Evolutionary conservation across 257 asterid species (phyloP).

Genomic region (Ehretia macrophylla): DNA sequence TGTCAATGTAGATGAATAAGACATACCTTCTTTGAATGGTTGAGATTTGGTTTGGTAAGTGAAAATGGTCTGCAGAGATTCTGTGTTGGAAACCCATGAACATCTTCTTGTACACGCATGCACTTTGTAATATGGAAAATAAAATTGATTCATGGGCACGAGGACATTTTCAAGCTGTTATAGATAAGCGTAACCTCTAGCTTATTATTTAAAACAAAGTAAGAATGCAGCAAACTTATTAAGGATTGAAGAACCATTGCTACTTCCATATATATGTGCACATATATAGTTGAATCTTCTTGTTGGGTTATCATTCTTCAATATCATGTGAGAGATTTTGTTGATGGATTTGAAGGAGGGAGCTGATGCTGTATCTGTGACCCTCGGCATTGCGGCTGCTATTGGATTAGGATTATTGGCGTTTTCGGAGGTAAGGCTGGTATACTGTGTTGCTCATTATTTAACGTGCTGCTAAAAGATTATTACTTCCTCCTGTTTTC

Average conservation of each 20-base stretch:
- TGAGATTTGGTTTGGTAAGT: too few species aligned
- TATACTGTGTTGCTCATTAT: neutral
- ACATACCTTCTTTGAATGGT: neutral
- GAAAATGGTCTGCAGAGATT: too few species aligned
- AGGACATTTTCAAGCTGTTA: too few species aligned
- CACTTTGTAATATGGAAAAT: too few species aligned
- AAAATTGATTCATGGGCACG: too few species aligned
- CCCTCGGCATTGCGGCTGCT: constrained; percentile 72
- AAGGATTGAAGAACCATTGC: too few species aligned
- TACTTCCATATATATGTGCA: neutral
- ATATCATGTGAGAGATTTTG: neutral
- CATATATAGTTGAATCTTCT: neutral
- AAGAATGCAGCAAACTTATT: too few species aligned
- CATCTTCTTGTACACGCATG: too few species aligned
- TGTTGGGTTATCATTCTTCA: too few species aligned
- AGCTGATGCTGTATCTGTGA: constrained; percentile 45
- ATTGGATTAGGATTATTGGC: constrained; percentile 69
- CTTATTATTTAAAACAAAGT: too few species aligned
- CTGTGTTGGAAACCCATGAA: too few species aligned
- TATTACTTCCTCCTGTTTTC: constrained; percentile 10
- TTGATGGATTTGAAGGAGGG: constrained; percentile 37
- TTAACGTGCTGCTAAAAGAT: neutral
- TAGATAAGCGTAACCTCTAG: too few species aligned
- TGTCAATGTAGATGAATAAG: neutral
- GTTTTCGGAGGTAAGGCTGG: constrained; percentile 65